Evolutionary conservation across 352 stramenopile genomes (phyloP), one percentile per base, ranked within the genome.

Genomic region (Pilasporangium apinafurcum): DNA sequence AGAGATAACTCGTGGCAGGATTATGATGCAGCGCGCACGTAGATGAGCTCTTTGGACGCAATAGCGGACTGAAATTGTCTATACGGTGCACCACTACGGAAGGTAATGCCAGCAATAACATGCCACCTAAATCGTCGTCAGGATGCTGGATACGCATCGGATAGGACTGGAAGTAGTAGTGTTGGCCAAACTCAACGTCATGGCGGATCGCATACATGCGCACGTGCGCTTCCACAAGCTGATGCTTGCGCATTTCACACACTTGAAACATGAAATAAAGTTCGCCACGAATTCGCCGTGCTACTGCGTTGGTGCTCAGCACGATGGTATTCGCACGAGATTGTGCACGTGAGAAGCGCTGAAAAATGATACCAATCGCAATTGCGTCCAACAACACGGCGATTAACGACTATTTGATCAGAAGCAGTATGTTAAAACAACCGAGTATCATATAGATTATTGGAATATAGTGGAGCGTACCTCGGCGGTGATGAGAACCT

Each of bases 331-430:
- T 92, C 39, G 91, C 86, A 28, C 95, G 81, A 20, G 77, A 69
- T 48, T 96, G 80, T 9, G 89, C 93, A 4, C 91, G 70, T 30
- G 90, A 95, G 39, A 98, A 88, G 21, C 93, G 71, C 53, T 95
- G 84, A 62, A 98, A 98, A 43, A 98, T 77, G 20, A 98, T 66
- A 34, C 95, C 95, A 50, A 99, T 96, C 3, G 88, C 75, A 17
- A 98, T 54, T 2, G 93, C 91, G 45, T 98, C 90, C 36, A 98
- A 85, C 25, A 97, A 66, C 17, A 98, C 82, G 14, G 82, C 77
- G 8, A 81, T 59, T 21, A 97, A 83, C 6, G 93, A 95, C 79
- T 99, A 72, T 16, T 12, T 4, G 59, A 41, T 10, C 14, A 24
- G 13, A 21, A 17, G 30, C 34, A 24, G 10, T 28, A 32, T n/a